Evolutionary conservation across 306 rosid species (phyloP).

Genomic region (Quercus ilex): DNA sequence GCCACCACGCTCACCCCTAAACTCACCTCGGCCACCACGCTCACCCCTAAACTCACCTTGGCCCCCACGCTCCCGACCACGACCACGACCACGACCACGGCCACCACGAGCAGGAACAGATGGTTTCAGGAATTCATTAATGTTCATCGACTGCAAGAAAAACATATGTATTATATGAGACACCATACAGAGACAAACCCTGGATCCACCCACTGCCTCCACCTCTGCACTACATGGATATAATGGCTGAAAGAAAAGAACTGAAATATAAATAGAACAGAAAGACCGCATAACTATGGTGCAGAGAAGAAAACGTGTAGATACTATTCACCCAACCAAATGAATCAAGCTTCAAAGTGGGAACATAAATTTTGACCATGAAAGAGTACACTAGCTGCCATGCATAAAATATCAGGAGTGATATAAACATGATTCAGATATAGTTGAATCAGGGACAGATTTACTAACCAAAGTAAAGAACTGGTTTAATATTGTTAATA

Average conservation of each 20-base stretch:
- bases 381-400: not conserved
- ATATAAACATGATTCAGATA: not conserved
- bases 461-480: not conserved
- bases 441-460: no score
- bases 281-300: not conserved
- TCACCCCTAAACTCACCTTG: not conserved
- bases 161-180: not conserved
- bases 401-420: not conserved
- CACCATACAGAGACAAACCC: not conserved
- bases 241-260: no score
- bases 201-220: not conserved
- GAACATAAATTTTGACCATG: not conserved
- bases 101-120: not conserved
- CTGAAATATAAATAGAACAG: not conserved
- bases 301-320: not conserved
- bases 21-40: no score
- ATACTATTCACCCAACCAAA: not conserved
- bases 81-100: not conserved
- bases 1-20: no score
- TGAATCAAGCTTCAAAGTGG: not conserved
- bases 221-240: not conserved
- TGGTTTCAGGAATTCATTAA: conserved; percentile 1
- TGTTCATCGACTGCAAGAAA: not conserved
- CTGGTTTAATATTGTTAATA: not conserved
- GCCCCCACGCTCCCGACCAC: not conserved